Evolutionary conservation across 345 rosid genomes (phyloP).

Genomic region (Trapa bicornis): DNA sequence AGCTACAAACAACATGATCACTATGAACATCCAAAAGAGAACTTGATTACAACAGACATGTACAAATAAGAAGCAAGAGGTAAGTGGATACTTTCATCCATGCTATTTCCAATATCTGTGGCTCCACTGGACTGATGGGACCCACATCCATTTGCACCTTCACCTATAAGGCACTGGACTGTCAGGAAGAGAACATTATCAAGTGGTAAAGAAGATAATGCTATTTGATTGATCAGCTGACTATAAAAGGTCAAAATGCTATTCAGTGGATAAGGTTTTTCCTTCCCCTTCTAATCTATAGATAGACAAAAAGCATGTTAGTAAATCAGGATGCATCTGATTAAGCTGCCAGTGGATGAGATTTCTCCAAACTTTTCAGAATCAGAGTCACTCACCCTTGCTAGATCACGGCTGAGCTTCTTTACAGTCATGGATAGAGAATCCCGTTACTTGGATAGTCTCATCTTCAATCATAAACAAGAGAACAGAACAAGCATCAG

Average conservation of each 20-base stretch:
- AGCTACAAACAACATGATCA: not conserved
- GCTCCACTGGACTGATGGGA: constrained; percentile 28
- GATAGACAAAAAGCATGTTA: not conserved
- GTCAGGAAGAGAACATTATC: constrained; percentile 5
- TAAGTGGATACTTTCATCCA: constrained; percentile 42
- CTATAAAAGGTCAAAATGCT: not conserved
- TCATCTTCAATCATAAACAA: constrained; percentile 32
- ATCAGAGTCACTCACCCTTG: constrained; percentile 41
- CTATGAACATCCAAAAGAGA: not conserved
- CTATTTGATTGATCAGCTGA: not conserved
- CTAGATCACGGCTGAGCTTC: constrained; percentile 74
- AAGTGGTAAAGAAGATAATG: not conserved
- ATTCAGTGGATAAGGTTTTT: too few species aligned
- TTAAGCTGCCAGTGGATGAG: not conserved
- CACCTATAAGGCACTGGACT: constrained; percentile 47
- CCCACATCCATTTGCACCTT: constrained; percentile 31
- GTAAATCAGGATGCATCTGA: not conserved
- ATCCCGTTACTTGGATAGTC: constrained; percentile 66
- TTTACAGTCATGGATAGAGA: constrained; percentile 55
- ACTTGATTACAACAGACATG: not conserved
- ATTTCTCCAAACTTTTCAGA: not conserved
- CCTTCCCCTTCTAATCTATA: too few species aligned
- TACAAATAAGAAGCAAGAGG: constrained; percentile 1
- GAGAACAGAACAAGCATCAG: constrained; percentile 9
- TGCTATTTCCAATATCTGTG: constrained; percentile 24